Conservation (phyloP, 192 early-diverging fungal species). For the Bifiguratus adelaidae region DNA sequence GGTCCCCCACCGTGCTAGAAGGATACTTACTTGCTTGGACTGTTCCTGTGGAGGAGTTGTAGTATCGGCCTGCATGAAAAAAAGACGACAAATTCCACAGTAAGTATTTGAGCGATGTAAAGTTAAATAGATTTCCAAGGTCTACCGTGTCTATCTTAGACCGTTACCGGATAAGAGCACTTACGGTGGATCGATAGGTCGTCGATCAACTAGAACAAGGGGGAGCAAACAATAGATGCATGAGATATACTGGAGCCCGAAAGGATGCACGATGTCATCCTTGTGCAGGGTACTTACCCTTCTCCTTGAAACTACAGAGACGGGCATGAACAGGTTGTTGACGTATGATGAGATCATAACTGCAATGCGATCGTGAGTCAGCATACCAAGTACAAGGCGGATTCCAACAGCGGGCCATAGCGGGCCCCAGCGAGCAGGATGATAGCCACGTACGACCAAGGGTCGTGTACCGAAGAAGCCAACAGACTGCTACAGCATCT, state of each 20-base stretch:
- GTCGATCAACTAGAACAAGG: constrained; percentile 52
- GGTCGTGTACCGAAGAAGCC: too few relatives aligned
- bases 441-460: too few relatives aligned
- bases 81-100: too few relatives aligned
- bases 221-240: not conserved
- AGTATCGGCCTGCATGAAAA: too few relatives aligned
- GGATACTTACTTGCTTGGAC: not conserved
- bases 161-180: constrained; percentile 31
- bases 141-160: not conserved
- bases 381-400: too few relatives aligned
- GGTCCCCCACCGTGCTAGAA: not conserved
- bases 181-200: constrained; percentile 75
- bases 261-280: not conserved
- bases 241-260: not conserved
- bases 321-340: constrained; percentile 88
- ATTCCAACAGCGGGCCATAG: too few relatives aligned
- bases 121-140: not conserved
- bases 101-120: not conserved
- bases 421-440: too few relatives aligned
- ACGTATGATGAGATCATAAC: constrained; percentile 53
- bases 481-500: too few relatives aligned
- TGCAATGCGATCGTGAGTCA: too few relatives aligned
- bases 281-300: constrained; percentile 45
- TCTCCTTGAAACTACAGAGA: constrained; percentile 90
- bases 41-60: too few relatives aligned